Conservation (phyloP, 306 rosid species). For the Citrullus mucosospermus region DNA sequence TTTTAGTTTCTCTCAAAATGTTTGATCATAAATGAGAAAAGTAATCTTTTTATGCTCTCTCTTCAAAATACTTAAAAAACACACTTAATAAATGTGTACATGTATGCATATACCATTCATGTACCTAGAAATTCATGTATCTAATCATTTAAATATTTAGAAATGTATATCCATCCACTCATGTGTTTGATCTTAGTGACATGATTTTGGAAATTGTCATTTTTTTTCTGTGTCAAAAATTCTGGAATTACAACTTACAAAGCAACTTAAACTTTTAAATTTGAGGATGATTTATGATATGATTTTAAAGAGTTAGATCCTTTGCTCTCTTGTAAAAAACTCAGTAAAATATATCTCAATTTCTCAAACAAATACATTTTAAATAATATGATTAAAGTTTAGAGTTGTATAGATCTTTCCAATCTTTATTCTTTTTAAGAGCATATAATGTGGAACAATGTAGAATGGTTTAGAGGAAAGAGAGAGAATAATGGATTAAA, state of each 20-base stretch:
- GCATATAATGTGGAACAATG: not conserved
- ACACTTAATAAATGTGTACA: not conserved
- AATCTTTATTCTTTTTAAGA: not conserved
- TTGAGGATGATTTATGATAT: not conserved
- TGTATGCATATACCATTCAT: not conserved
- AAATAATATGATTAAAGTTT: not conserved
- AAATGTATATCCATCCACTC: not conserved
- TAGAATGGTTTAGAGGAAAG: not conserved
- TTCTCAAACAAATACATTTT: not conserved
- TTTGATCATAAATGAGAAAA: too few relatives aligned
- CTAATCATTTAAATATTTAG: not conserved
- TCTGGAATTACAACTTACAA: too few relatives aligned
- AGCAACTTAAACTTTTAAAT: not conserved
- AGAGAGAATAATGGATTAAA: slow-evolving; percentile 1
- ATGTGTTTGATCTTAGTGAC: too few relatives aligned
- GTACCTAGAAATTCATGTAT: not conserved
- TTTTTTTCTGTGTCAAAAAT: too few relatives aligned
- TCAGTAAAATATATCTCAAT: not conserved
- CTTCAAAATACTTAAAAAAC: not conserved
- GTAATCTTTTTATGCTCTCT: not conserved
- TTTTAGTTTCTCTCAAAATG: too few relatives aligned
- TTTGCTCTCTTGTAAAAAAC: not conserved
- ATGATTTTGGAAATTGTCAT: not conserved
- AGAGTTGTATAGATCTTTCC: not conserved
- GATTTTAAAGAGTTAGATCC: not conserved